These are phyloP conservation scores for Talaromyces sp. DNA, from an alignment of 2,329 filamentous ascomycete species.

Conservation along the genomic window DNA sequence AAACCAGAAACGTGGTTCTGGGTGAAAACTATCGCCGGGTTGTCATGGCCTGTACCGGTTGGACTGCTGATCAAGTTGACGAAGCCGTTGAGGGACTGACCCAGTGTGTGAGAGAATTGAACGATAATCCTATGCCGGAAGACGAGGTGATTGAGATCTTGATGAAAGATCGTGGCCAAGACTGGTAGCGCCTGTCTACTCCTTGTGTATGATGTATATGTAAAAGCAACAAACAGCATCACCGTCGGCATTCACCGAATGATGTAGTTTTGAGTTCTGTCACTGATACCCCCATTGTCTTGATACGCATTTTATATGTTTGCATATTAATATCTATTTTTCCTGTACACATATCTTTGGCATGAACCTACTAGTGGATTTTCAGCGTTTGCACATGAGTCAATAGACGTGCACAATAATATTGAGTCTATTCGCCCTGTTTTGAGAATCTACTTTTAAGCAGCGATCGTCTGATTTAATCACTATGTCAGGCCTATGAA, in stretches of 20 bases:
- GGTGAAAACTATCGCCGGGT: conserved; percentile 86
- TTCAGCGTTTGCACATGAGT: not conserved
- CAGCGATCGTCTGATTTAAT: not conserved
- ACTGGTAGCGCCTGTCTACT: conserved; percentile 29
- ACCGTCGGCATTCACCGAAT: not conserved
- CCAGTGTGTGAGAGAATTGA: conserved; percentile 72
- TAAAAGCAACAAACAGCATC: not conserved
- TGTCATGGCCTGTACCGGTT: conserved; percentile 78
- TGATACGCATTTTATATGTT: not conserved
- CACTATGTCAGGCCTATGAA: too few species aligned
- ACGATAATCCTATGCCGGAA: conserved; percentile 55
- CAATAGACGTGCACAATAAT: too few species aligned
- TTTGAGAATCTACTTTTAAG: not conserved
- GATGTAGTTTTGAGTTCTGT: conserved; percentile 4
- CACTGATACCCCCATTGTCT: conserved; percentile 10
- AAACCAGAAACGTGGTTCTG: conserved; percentile 74
- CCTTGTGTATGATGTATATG: not conserved
- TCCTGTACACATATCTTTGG: conserved; percentile 3
- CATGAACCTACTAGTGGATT: not conserved
- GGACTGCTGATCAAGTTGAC: conserved; percentile 74
- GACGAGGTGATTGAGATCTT: conserved; percentile 42
- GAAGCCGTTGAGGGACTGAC: conserved; percentile 72
- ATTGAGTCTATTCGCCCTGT: not conserved
- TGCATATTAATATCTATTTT: not conserved
- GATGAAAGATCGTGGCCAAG: conserved; percentile 42